A percentile compares a stretch with the other conserved stretches of the same genome.
phyloP scores from a whole-genome alignment of 441 rosid genomes.

The Pelargonium myrrhifolium region DNA sequence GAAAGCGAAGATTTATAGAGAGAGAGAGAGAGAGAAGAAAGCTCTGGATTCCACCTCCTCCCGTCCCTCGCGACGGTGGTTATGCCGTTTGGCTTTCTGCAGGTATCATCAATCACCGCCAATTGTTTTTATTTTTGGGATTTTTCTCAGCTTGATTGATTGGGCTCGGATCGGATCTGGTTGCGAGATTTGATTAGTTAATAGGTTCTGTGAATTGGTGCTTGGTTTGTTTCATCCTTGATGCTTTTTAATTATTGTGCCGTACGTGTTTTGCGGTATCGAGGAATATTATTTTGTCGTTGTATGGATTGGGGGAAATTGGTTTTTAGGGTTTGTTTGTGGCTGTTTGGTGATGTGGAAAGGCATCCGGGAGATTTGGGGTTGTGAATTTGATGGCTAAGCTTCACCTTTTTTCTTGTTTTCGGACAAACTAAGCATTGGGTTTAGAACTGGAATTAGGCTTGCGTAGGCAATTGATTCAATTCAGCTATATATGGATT shows the following conservation, averaged over 20 bases:
- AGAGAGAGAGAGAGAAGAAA: too few species aligned
- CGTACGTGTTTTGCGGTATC: background rate
- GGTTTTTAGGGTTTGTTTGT: background rate
- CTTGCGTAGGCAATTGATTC: too few species aligned
- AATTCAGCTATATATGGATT: too few species aligned
- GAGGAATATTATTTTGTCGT: background rate
- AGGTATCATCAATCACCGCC: conserved; percentile 28
- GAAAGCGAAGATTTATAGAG: background rate
- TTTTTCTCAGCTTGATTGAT: background rate
- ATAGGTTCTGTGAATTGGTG: too few species aligned
- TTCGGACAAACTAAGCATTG: background rate
- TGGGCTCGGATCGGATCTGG: background rate
- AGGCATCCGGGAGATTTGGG: too few species aligned
- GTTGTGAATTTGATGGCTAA: background rate
- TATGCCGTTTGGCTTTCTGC: conserved; percentile 61
- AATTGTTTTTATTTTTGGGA: background rate
- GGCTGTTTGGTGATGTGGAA: background rate
- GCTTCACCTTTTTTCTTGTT: background rate
- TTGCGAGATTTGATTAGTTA: background rate
- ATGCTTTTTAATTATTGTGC: background rate
- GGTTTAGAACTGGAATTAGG: background rate
- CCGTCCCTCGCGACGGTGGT: conserved; percentile 77
- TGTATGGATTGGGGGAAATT: background rate
- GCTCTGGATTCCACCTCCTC: conserved; percentile 55
- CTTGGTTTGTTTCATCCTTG: too few species aligned